Percentiles rank a stretch among this genome's conserved stretches.
phyloP scores from a whole-genome alignment of 768 basidiomycete species.

The Wakefieldia striispora region DNA sequence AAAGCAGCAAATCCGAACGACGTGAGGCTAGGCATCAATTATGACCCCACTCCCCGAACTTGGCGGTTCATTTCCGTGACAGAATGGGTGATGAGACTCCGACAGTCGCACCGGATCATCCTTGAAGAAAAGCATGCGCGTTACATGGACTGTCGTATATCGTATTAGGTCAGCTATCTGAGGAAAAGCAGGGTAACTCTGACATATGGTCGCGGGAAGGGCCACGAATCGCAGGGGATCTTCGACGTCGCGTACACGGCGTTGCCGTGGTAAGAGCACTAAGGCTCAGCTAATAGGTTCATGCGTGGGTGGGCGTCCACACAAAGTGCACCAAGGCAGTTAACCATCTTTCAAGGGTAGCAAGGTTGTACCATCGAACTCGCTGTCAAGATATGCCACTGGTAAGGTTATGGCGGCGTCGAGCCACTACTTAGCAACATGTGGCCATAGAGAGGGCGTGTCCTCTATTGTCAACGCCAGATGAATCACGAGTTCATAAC shows the following conservation, averaged over 20 bases:
- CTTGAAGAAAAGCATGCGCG: slow-evolving; percentile 15
- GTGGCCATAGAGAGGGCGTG: slow-evolving; percentile 7
- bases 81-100: background rate
- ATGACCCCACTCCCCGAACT: background rate
- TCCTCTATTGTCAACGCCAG: background rate
- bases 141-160: too few relatives aligned
- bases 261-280: slow-evolving; percentile 14
- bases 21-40: too few relatives aligned
- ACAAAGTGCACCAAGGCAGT: background rate
- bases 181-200: background rate
- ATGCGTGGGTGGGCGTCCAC: background rate
- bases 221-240: background rate
- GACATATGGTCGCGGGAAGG: background rate
- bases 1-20: background rate
- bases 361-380: background rate
- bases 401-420: background rate
- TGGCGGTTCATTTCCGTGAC: background rate
- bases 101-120: slow-evolving; percentile 7
- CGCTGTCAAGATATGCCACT: background rate
- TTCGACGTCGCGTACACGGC: slow-evolving; percentile 3
- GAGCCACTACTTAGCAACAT: background rate
- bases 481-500: background rate
- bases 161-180: too few relatives aligned
- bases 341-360: background rate
- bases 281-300: background rate